Base-by-base conservation (phyloP, 176 grass and related monocot genomes). In the Areca catechu region DNA sequence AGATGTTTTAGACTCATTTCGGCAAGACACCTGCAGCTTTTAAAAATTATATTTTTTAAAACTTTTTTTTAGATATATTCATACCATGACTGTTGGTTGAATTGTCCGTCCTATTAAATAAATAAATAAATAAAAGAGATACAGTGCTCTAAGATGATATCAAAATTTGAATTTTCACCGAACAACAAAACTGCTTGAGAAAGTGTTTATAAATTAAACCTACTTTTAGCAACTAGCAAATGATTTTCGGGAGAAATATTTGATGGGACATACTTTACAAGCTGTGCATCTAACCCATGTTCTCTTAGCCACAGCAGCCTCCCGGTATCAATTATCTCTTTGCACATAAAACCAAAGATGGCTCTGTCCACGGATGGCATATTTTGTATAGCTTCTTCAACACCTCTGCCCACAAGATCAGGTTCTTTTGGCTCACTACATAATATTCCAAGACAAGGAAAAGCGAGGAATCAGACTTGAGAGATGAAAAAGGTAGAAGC, bases 191-290 rank as follows among this genome's bases (percentile, higher is more conserved):
- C 34, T 43, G 7, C 7, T 29, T 19, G 57, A 9, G 24, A 30
- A 30, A 60, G 16, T 5, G 22, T 60, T 19, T 60, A n/a, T n/a
- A 19, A 60, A 67, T 48, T 71, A 57, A 53, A 72, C 51, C 12
- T 71, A 53, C 24, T 74, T 60, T 83, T 91, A 24, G 69, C 80
- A 22, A 97, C 49, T 19, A 97, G 75, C 58, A 97, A 57, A 57
- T 86, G 82, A 49, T 97, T 88, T 56, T 97, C 87, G 2, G 87
- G 92, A 19, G 92, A 91, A 72, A 97, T 63, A 22, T 72, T 80
- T 20, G 68, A 74, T 18, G 77, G 30, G 69, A 91, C 80, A 52
- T 91, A 97, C 49, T 76, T 85, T 55, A 91, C 68, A 66, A 97
- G 83, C 54, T 88, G 63, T 56, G 75, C 86, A 22, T 61, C 72